phyloP scores from a whole-genome alignment of 208 protist genomes.

The Ichthyophonus hoferi region DNA sequence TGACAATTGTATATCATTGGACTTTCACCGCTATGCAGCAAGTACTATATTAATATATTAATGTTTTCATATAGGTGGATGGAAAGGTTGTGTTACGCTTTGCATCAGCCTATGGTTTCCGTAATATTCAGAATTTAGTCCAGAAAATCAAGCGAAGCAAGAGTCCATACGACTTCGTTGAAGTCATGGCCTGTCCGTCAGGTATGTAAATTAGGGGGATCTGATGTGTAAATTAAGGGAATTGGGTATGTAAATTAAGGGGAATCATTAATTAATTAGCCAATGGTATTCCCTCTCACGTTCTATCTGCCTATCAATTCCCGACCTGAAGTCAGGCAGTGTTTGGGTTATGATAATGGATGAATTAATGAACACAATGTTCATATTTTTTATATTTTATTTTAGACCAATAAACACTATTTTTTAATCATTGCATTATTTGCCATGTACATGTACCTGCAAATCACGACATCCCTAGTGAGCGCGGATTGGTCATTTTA shows the following conservation, averaged over 20 bases:
- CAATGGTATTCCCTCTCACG: background rate
- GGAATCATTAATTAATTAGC: background rate
- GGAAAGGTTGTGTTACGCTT: slow-evolving; percentile 64
- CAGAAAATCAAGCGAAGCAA: slow-evolving; percentile 75
- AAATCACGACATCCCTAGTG: no score
- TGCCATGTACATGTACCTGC: no score
- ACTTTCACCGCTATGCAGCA: no score
- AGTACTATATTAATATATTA: background rate
- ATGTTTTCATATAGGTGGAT: slow-evolving; percentile 26
- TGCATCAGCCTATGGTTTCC: slow-evolving; percentile 87
- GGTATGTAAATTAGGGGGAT: no score
- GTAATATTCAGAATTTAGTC: slow-evolving; percentile 95
- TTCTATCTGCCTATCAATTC: background rate
- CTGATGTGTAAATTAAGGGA: no score
- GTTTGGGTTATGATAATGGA: background rate
- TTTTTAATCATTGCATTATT: no score
- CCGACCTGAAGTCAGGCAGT: background rate
- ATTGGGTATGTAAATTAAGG: no score
- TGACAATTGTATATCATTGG: no score
- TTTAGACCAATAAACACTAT: no score
- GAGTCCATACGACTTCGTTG: slow-evolving; percentile 79
- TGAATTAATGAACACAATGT: background rate
- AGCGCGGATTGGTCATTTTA: no score
- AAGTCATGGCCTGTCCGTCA: slow-evolving; percentile 92
- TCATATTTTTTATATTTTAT: no score